A percentile compares a stretch with the other conserved stretches of the same genome.
Conservation (phyloP, 225 moss, liverwort and hornwort species). For the Marchantia polymorpha region DNA sequence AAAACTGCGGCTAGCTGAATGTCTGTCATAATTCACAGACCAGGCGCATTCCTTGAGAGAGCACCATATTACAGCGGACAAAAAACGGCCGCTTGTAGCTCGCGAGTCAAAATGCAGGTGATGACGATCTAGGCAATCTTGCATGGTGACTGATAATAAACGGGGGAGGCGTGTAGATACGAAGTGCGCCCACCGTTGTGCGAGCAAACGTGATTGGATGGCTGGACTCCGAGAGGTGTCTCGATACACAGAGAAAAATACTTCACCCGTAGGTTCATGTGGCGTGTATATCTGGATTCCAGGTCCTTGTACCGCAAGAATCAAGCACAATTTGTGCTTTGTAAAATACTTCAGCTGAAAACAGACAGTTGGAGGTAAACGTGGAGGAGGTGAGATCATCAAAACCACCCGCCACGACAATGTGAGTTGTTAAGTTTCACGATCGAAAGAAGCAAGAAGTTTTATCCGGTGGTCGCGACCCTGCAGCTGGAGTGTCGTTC, state of each 20-base stretch:
- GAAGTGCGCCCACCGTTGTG: not conserved
- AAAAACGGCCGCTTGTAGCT: too few relatives aligned
- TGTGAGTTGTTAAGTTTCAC: not conserved
- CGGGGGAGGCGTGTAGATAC: not conserved
- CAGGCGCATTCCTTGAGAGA: not conserved
- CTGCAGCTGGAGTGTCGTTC: not conserved
- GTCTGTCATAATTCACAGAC: not conserved
- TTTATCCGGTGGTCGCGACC: too few relatives aligned
- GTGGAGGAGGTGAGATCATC: not conserved
- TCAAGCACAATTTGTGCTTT: not conserved
- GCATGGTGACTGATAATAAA: not conserved
- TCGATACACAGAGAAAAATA: not conserved
- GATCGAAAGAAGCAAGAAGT: not conserved
- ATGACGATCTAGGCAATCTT: not conserved
- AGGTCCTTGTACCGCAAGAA: not conserved
- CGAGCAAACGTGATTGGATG: not conserved
- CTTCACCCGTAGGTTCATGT: not conserved
- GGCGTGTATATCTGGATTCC: not conserved
- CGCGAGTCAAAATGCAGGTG: not conserved
- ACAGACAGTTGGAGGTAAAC: not conserved
- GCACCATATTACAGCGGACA: not conserved
- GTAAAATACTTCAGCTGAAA: not conserved
- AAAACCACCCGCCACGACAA: not conserved
- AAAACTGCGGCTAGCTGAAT: not conserved
- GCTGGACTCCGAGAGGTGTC: not conserved